These are phyloP conservation scores for Cystofilobasidium bisporidii DNA, from an alignment of 768 basidiomycete genomes.

Conservation along the genomic window DNA sequence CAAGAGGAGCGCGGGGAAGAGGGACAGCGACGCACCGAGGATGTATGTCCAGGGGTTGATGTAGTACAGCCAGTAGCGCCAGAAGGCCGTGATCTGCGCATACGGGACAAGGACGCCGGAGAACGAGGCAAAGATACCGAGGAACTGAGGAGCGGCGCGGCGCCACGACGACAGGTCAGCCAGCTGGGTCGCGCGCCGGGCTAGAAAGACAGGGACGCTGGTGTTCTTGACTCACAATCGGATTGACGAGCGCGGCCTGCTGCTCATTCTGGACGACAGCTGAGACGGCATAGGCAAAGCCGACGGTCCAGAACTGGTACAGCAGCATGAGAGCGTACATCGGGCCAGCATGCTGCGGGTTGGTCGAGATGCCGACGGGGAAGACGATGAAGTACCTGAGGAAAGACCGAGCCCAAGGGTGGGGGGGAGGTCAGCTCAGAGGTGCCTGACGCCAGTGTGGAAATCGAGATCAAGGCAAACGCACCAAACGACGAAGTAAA, in stretches of 20 bases:
- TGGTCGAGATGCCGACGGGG: constrained; percentile 25
- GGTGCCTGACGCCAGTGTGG: background rate
- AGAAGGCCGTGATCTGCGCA: constrained; percentile 27
- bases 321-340: constrained; percentile 17
- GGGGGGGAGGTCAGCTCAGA: background rate
- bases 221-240: background rate
- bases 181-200: too few species aligned
- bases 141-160: constrained; percentile 25
- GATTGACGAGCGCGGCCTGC: constrained; percentile 22
- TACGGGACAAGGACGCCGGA: constrained; percentile 28
- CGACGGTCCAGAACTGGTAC: constrained; percentile 25
- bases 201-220: too few species aligned
- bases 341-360: constrained; percentile 20
- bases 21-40: constrained; percentile 28
- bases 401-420: background rate
- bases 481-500: constrained; percentile 31
- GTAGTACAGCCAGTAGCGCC: constrained; percentile 31
- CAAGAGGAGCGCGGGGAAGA: too few species aligned
- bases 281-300: constrained; percentile 23
- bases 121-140: constrained; percentile 29
- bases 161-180: too few species aligned
- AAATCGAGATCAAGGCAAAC: background rate
- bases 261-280: constrained; percentile 18
- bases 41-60: constrained; percentile 38
- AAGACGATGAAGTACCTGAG: constrained; percentile 25